Evolutionary conservation across 768 basidiomycete species (phyloP).

Genomic region (Agaricus subrufescens): DNA sequence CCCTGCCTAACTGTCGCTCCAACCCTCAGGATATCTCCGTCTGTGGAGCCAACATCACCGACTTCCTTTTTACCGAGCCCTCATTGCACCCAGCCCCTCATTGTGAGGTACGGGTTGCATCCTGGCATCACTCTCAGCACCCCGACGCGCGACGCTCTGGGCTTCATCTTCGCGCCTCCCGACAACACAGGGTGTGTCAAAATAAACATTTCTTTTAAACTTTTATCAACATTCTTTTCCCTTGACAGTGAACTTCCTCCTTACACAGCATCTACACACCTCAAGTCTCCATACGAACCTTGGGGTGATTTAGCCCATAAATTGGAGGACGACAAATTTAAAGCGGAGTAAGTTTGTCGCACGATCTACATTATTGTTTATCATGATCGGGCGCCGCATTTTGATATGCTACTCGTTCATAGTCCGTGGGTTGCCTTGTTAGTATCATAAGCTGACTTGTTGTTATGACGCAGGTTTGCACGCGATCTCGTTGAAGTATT

Average conservation of each 20-base stretch:
- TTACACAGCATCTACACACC: constrained; percentile 26
- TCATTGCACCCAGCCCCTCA: constrained; percentile 29
- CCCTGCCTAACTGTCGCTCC: not conserved
- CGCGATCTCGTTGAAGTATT: constrained; percentile 92
- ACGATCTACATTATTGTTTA: constrained; percentile 21
- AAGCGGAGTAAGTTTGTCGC: constrained; percentile 71
- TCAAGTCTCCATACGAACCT: constrained; percentile 49
- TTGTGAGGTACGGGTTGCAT: constrained; percentile 45
- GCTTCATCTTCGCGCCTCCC: constrained; percentile 73
- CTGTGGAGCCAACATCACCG: constrained; percentile 17
- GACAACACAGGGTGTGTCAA: constrained; percentile 44
- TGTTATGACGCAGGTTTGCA: constrained; percentile 59
- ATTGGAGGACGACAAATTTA: constrained; percentile 68
- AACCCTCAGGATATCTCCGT: constrained; percentile 19
- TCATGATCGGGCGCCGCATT: constrained; percentile 14
- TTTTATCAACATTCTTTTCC: constrained; percentile 13
- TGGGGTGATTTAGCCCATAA: constrained; percentile 76
- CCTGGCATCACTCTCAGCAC: constrained; percentile 53
- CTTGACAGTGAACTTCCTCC: constrained; percentile 33
- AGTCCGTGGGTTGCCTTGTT: not conserved
- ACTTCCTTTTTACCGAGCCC: constrained; percentile 17
- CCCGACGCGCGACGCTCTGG: constrained; percentile 60
- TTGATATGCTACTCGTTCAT: not conserved
- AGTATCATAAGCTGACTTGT: constrained; percentile 8
- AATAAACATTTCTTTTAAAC: constrained; percentile 11